Percentiles rank a stretch among this genome's conserved stretches.
Conservation (phyloP, 805 yeast genomes). For the Kluyveromyces siamensis region DNA sequence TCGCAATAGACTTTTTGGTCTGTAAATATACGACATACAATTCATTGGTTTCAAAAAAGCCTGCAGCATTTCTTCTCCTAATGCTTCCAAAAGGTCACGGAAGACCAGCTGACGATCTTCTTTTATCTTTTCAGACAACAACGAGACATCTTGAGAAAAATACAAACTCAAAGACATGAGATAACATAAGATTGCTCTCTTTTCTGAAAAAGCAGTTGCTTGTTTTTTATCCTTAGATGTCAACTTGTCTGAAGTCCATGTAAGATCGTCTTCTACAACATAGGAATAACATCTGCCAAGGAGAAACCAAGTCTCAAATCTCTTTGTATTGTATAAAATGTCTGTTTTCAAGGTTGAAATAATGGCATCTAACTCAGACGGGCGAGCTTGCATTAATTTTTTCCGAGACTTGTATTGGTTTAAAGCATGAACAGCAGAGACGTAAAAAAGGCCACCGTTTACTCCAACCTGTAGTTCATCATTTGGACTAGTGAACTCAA, state of each 20-base stretch:
- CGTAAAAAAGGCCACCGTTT: constrained; percentile 50
- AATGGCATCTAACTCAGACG: constrained; percentile 72
- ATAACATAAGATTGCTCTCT: constrained; percentile 63
- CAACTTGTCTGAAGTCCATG: constrained; percentile 86
- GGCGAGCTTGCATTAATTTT: constrained; percentile 69
- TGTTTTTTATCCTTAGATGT: constrained; percentile 52
- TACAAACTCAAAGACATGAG: constrained; percentile 55
- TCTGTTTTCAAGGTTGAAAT: constrained; percentile 59
- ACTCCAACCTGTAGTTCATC: constrained; percentile 43
- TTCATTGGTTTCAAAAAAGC: constrained; percentile 58
- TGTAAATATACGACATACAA: constrained; percentile 42
- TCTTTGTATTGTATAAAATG: constrained; percentile 50
- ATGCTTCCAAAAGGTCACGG: constrained; percentile 13
- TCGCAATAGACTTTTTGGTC: constrained; percentile 9
- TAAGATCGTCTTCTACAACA: constrained; percentile 78
- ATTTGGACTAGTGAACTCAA: constrained; percentile 24
- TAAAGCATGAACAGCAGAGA: constrained; percentile 25
- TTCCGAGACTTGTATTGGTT: constrained; percentile 46
- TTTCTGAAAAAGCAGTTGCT: constrained; percentile 54
- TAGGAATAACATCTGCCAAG: constrained; percentile 72
- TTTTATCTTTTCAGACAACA: background rate
- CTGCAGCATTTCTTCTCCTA: constrained; percentile 33
- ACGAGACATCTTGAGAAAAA: constrained; percentile 5
- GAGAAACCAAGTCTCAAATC: constrained; percentile 82
- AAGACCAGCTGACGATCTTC: constrained; percentile 13